These are phyloP conservation scores for Plicaturopsis crispa DNA, from an alignment of 768 basidiomycete species.

Conservation along the genomic window DNA sequence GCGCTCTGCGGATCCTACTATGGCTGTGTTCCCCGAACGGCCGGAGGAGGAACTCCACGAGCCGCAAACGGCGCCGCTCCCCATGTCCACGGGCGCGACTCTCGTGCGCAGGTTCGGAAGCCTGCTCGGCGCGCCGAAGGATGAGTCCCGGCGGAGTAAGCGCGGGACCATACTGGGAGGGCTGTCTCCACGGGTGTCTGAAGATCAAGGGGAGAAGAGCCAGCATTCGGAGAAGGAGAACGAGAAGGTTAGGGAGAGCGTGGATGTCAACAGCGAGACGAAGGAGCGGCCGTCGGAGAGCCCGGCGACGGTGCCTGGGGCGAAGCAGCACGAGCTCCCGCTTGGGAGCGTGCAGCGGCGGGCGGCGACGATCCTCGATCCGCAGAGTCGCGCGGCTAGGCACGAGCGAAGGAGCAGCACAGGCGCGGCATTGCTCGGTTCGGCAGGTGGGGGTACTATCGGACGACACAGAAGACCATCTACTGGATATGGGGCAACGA, in stretches of 20 bases:
- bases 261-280: conserved; percentile 16
- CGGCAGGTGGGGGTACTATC: conserved; percentile 43
- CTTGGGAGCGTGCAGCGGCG: conserved; percentile 57
- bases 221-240: conserved; percentile 15
- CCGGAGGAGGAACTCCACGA: conserved; percentile 26
- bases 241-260: conserved; percentile 14
- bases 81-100: conserved; percentile 55
- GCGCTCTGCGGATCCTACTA: conserved; percentile 61
- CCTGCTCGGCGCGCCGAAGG: conserved; percentile 46
- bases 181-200: conserved; percentile 30
- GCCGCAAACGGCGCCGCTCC: conserved; percentile 15
- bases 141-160: conserved; percentile 24
- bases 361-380: conserved; percentile 73
- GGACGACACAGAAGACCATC: conserved; percentile 67
- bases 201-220: conserved; percentile 26
- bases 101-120: conserved; percentile 77
- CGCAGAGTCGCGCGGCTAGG: conserved; percentile 49
- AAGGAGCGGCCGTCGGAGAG: conserved; percentile 15
- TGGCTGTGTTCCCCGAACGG: conserved; percentile 49
- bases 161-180: conserved; percentile 46
- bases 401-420: conserved; percentile 78
- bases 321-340: conserved; percentile 31
- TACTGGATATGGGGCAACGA: conserved; percentile 41
- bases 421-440: conserved; percentile 47
- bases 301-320: conserved; percentile 11